Percentiles rank a stretch among this genome's conserved stretches.
These are phyloP conservation scores for Cyclostephanos invisitatus DNA, from an alignment of 108 stramenopile genomes.

Conservation along the genomic window DNA sequence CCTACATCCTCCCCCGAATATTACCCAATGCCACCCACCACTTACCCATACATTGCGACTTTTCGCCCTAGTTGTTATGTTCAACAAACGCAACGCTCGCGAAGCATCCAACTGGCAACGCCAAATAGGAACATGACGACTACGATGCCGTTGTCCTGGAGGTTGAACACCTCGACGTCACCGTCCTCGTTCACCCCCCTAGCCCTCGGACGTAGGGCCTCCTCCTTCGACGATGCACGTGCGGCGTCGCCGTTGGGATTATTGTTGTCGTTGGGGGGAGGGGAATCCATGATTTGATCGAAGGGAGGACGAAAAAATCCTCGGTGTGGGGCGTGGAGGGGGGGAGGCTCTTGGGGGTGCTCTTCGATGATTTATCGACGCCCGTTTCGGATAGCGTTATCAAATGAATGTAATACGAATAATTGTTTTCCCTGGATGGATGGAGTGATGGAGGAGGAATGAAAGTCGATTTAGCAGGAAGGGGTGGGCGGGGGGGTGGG, in stretches of 20 bases:
- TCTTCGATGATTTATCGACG: too few species aligned
- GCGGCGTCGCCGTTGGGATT: constrained; percentile 50
- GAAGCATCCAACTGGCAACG: constrained; percentile 76
- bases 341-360: too few species aligned
- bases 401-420: too few species aligned
- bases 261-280: constrained; percentile 84
- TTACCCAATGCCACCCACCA: not conserved
- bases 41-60: not conserved
- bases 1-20: too few species aligned
- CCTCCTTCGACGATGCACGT: constrained; percentile 50
- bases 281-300: constrained; percentile 74
- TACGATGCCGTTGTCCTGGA: constrained; percentile 74
- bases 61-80: not conserved
- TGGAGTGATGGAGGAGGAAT: too few species aligned
- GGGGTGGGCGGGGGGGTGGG: too few species aligned
- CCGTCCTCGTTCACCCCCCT: constrained; percentile 53
- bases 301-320: too few species aligned
- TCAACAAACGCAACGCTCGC: constrained; percentile 81
- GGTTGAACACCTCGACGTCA: constrained; percentile 75
- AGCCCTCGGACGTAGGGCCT: constrained; percentile 36
- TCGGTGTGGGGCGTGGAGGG: too few species aligned
- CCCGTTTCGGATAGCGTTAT: too few species aligned
- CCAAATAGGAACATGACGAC: constrained; percentile 84
- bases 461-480: too few species aligned
- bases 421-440: too few species aligned